Base-by-base conservation (phyloP, 2,329 filamentous ascomycete species). In the Aureobasidium pullulans region DNA sequence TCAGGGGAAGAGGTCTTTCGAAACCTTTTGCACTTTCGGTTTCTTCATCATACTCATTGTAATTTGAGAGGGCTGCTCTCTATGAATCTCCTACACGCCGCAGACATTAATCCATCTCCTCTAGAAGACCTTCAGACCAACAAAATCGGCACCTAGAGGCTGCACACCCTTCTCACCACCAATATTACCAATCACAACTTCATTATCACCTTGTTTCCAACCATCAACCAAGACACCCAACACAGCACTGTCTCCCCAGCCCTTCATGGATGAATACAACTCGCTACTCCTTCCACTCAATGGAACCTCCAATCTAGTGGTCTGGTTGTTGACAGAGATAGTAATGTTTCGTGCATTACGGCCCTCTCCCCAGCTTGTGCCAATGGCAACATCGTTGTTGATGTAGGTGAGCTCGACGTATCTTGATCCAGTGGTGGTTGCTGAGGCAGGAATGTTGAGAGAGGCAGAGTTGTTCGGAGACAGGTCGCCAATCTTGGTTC, bases 331-430 rank as follows among this genome's bases (percentile, higher is more conserved):
- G n/a, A 82, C 72, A 0, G 72, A 65, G 13, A 82, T 67, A 0
- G 79, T 79, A 65, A 81, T 71, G 57, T 81, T 81, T 0, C 79
- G 69, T 0, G 78, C 76, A 63, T 81, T 82, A 0, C 74, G 72
- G 0, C 76, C 79, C 62, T 66, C 73, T 0, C 64, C 73, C 70
- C 77, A 81, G 0, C 75, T 69, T 0, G 70, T 73, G 1, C 66
- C 67, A 15, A 79, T 72, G 0, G 75, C 72, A 10, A 80, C 71
- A 8, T 81, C 79, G 62, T 82, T 81, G 68, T 82, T 81, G 67
- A 80, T 77, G 47, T 76, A 81, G 64, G 80, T 77, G 11, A 81
- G 66, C 0, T 76, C 76, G 0, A 81, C 60, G 34, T 77, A 73
- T 60, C 76, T 74, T 4, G 16, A 37, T 23, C 32, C 34, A 7